Base-by-base conservation (phyloP, 805 yeast species). In the Candida sanyiensis region DNA sequence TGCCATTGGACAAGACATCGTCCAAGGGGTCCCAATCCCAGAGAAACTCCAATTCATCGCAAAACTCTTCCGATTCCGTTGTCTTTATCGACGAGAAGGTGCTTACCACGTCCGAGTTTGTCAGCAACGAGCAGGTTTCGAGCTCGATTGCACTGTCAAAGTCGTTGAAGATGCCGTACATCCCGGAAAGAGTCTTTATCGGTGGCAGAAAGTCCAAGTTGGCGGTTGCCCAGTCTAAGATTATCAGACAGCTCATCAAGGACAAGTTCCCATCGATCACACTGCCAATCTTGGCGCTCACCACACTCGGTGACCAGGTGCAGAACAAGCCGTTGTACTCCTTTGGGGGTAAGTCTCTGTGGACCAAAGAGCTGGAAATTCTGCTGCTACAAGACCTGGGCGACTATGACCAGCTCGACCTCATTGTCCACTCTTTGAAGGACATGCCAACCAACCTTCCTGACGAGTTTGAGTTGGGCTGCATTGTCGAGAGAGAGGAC, bases 311-410 rank as follows among this genome's bases (percentile, higher is more conserved):
- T 19, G 98, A 93, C 65, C 83, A 85, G 56, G 80, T 83, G 22
- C 93, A 79, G 56, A 74, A 72, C 55, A 80, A 77, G 57, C 96
- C 98, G 7, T 68, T 93, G 35, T 93, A 90, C 61, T 76, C 95
- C 4, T 93, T 93, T 63, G 97, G 97, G 30, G 98, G 98, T 19
- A 93, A 93, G 59, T 78, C 96, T 0, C 61, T 93, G 18, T 93
- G 98, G 98, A 93, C 98, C 3, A 84, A 85, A 56, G 98, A 93
- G 62, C 69, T 93, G 41, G 98, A 93, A 62, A 80, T 79, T 18
- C 64, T 88, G 35, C 65, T 90, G 28, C 70, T 83, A 47, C 73
- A 73, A 45, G 67, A 72, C 33, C 70, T 77, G 19, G 89, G 82
- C 21, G 69, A 64, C 15, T 78, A 69, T 49, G 80, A 83, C 38